Evolutionary conservation across 225 moss, liverwort and hornwort species (phyloP), one percentile per base, ranked within the genome.

Genomic region (Climacium dendroides): DNA sequence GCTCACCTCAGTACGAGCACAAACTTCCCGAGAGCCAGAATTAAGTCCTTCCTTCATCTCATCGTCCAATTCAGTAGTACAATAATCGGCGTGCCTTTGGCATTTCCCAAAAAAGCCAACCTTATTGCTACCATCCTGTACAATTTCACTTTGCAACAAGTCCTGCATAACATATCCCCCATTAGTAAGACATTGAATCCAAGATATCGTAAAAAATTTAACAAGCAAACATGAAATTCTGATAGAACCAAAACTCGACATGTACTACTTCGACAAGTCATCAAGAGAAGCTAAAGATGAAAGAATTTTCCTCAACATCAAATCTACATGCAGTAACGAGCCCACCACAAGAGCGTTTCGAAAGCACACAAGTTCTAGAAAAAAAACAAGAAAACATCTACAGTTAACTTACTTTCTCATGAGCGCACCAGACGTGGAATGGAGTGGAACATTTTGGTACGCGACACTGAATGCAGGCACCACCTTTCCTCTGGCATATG

Each of bases 341-440:
- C 19, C 19, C 65, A 74, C 35, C 50, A 78, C 47, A 32, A 78
- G 76, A 29, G 28, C 2, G n/a, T 72, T 60, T 13, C 47, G 30
- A 53, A 63, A 61, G 20, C 32, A 69, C 13, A 80, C 9, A 87
- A 83, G 18, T 32, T 60, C 75, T 15, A 81, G 24, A 34, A 53
- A 17, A 53, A 23, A 53, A 45, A 59, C 2, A 64, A 34, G 7
- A 81, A 52, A 26, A 55, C 6, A 66, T 57, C 84, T 58, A 29
- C 74, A 81, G 35, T 45, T 24, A 35, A 84, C 50, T 72, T 90
- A 98, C 98, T 96, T 96, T 96, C 85, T 94, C 91, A 89, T 96
- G 96, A 29, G 98, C 98, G 85, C 98, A 98, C 96, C 95, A 98
- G 52, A 96, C 91, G 89, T 98, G 98, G 87, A 96, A 96, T 64